Conservation (phyloP, 2,329 filamentous ascomycete genomes). For the Cordyceps fumosorosea region DNA sequence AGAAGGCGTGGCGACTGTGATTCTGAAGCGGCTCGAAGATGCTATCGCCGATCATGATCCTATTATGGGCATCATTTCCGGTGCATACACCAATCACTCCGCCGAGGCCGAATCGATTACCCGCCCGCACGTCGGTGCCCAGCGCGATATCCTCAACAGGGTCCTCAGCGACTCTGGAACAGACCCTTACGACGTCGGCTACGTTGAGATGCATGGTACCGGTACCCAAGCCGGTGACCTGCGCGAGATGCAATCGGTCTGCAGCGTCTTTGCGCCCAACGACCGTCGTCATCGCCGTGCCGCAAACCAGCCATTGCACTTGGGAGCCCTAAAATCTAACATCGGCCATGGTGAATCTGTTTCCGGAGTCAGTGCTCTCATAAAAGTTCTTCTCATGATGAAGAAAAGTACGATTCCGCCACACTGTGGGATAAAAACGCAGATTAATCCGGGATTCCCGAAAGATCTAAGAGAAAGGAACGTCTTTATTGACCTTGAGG, state of each 20-base stretch:
- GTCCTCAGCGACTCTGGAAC: constrained; percentile 68
- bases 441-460: constrained; percentile 29
- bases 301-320: constrained; percentile 34
- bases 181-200: constrained; percentile 70
- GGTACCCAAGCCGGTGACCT: constrained; percentile 81
- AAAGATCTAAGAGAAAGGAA: neutral
- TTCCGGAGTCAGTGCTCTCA: constrained; percentile 43
- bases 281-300: neutral
- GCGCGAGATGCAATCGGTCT: constrained; percentile 74
- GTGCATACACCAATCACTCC: constrained; percentile 73
- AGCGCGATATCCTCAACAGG: constrained; percentile 62
- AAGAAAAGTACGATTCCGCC: constrained; percentile 35
- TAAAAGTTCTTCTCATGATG: constrained; percentile 34
- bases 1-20: constrained; percentile 63
- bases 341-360: constrained; percentile 58
- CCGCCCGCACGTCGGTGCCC: constrained; percentile 70
- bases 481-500: neutral
- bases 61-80: constrained; percentile 69
- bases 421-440: constrained; percentile 10
- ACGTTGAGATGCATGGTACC: constrained; percentile 86
- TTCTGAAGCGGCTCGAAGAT: constrained; percentile 74
- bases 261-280: constrained; percentile 31
- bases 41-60: constrained; percentile 70
- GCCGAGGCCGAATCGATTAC: constrained; percentile 78
- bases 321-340: constrained; percentile 59